Evolutionary conservation across 257 asterid species (phyloP), one percentile per base, ranked within the genome.

Genomic region (Asclepias syriaca): DNA sequence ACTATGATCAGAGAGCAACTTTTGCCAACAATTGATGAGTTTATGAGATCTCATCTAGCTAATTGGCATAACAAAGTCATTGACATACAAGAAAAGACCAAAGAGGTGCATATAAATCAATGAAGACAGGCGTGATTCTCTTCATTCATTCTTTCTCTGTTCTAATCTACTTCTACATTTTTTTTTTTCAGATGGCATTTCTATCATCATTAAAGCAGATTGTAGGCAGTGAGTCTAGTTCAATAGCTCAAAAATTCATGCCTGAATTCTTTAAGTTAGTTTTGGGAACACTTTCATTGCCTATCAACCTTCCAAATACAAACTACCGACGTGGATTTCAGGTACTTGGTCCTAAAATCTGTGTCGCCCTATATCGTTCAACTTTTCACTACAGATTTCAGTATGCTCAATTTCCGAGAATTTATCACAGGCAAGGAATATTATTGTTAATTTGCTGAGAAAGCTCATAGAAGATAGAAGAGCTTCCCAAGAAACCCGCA

Each of bases 211-310:
- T 88, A 67, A 88, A 85, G 75, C 99, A 95, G 77, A 95, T 95
- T 72, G 97, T 97, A 29, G 90, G 96, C 76, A 73, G 73, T 22
- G 96, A 95, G 87, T 89, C 97, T 6, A 69, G 77, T 72, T 66
- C 88, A 22, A 84, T 95, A 78, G 86, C 90, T 37, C 78, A 82
- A 76, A 81, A 78, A 48, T 95, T 95, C 83, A 89, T 90, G 96
- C 92, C 96, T 19, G 98, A 90, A 67, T 95, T 95, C 84, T 95
- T 90, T 58, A 95, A 88, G 77, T 81, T 95, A 6, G 98, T 92
- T 10, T n/a, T 95, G 8, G 99, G 99, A 69, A 92, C 98, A 54
- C 96, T 95, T 55, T 95, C 99, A 7, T 84, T 95, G 50, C 99
- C 99, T 5, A 89, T 95, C 70, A 95, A 90, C 82, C 89, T 95